Conservation (phyloP, 768 basidiomycete species). For the Amanita subjunquillea region DNA sequence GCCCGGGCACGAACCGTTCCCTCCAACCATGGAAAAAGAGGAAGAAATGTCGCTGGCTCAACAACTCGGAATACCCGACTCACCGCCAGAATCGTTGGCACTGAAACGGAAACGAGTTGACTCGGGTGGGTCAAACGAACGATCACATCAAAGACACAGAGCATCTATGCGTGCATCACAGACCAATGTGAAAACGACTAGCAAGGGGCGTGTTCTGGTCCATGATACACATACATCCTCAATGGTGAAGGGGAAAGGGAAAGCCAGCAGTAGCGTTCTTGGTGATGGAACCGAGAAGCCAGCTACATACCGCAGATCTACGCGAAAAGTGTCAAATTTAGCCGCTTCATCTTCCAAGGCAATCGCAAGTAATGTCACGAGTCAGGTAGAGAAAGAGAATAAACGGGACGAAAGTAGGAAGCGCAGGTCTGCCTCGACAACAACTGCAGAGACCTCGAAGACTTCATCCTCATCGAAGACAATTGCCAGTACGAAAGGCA, state of each 20-base stretch:
- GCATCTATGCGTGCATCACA: neutral
- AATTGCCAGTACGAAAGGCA: neutral
- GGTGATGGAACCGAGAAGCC: neutral
- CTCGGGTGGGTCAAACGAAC: constrained; percentile 1
- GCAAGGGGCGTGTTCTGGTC: constrained; percentile 18
- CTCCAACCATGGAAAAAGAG: neutral
- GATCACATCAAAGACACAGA: neutral
- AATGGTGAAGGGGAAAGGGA: constrained; percentile 24
- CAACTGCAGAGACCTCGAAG: neutral
- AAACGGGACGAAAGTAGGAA: neutral
- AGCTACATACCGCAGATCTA: neutral
- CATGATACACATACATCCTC: constrained; percentile 18
- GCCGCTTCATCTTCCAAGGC: neutral
- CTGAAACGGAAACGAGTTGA: constrained; percentile 6
- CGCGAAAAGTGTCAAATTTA: neutral
- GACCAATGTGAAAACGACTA: constrained; percentile 5
- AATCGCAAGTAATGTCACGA: neutral
- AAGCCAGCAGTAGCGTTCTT: constrained; percentile 19
- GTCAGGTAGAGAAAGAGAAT: neutral
- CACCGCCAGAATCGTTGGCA: constrained; percentile 2
- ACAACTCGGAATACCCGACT: constrained; percentile 4
- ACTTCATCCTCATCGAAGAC: neutral
- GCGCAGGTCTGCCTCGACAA: neutral
- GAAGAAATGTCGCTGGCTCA: constrained; percentile 3
- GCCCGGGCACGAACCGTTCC: constrained; percentile 11